Percentiles rank a stretch among this genome's conserved stretches.
phyloP scores from a whole-genome alignment of 1,139 yeast species.

The Saccharomyces uvarum region DNA sequence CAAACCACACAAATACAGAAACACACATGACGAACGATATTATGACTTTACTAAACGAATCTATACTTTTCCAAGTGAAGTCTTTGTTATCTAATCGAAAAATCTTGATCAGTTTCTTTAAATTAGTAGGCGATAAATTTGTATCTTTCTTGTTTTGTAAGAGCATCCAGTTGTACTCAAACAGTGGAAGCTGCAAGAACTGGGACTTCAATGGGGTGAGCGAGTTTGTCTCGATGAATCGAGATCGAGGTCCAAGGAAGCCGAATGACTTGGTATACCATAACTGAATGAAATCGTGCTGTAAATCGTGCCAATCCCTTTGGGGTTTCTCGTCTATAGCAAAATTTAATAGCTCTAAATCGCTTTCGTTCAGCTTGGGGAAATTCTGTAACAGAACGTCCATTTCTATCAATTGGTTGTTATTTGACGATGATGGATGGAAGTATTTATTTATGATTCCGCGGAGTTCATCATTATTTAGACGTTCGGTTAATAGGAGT shows the following conservation, averaged over 20 bases:
- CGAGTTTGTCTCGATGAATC: not conserved
- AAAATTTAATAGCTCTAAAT: not conserved
- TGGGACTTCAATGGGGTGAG: not conserved
- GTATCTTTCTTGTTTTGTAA: not conserved
- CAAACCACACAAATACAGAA: not conserved
- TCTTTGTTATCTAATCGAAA: not conserved
- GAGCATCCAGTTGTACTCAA: not conserved
- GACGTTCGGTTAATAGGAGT: not conserved
- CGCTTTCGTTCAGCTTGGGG: not conserved
- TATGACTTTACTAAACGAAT: not conserved
- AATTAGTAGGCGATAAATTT: not conserved
- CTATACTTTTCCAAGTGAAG: not conserved
- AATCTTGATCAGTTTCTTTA: not conserved
- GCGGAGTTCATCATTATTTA: not conserved
- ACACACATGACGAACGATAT: not conserved
- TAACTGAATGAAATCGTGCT: not conserved
- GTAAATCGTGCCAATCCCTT: not conserved
- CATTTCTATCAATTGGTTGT: not conserved
- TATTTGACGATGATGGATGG: not conserved
- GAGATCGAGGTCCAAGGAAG: not conserved
- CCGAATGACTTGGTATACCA: not conserved
- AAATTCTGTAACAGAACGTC: not conserved
- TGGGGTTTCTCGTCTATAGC: not conserved
- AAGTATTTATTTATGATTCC: not conserved
- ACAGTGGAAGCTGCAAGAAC: not conserved